Conservation (phyloP, 257 asterid species). For the Solanum ossicruentum region DNA sequence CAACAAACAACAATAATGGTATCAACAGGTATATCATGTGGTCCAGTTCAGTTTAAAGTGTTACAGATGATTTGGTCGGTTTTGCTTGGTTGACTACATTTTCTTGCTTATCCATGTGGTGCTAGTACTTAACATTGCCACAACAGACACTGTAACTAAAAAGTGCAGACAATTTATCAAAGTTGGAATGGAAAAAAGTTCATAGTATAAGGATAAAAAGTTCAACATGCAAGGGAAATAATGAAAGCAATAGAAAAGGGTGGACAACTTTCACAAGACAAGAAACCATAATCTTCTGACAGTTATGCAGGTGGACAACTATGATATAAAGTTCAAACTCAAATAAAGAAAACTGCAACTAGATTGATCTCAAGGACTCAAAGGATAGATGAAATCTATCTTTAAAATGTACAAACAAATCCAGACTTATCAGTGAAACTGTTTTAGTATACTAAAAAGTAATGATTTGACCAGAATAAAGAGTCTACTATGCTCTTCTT, state of each 20-base stretch:
- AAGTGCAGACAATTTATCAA: background rate
- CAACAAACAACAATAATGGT: background rate
- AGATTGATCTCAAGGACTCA: background rate
- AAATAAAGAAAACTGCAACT: background rate
- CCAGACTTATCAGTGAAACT: background rate
- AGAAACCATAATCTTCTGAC: background rate
- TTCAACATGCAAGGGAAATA: background rate
- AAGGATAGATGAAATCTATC: background rate
- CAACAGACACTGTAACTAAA: background rate
- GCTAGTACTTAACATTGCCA: background rate
- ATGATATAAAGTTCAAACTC: background rate
- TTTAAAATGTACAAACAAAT: background rate
- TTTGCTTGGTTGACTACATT: background rate
- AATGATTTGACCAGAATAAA: conserved; percentile 64
- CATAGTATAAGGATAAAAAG: background rate
- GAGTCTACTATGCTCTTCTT: conserved; percentile 70
- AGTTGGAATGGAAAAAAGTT: background rate
- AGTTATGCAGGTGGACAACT: background rate
- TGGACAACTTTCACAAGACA: background rate
- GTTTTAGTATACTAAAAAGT: background rate
- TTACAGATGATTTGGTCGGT: background rate
- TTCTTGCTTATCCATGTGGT: background rate
- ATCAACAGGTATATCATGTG: background rate
- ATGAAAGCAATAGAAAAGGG: background rate
- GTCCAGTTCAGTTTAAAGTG: background rate